Base-by-base conservation (phyloP, 768 basidiomycete genomes). In the Leucosporidium scottii region DNA sequence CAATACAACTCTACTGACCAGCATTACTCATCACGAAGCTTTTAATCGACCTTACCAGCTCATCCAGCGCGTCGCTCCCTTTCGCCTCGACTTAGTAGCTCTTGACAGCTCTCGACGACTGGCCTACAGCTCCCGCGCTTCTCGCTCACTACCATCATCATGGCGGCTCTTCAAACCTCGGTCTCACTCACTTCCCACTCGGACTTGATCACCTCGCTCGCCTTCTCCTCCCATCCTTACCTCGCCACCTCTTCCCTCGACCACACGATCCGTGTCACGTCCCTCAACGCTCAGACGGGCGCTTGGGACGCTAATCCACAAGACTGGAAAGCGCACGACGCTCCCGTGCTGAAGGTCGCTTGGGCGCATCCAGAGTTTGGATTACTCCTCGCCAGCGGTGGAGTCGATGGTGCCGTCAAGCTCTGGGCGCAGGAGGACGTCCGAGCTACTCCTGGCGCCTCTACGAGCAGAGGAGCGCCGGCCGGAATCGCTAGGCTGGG, bases 361-460 rank as follows among this genome's bases (percentile, higher is more conserved):
- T 98, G 92, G 90, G 91, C 91, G 1, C 92, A 93, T 76, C 92
- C 94, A 7, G 87, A 93, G 78, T 93, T 92, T 67, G 93, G 92
- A 6, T 84, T 86, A 2, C 84, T 96, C 61, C 81, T 98, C 64
- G 91, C 91, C 0, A 90, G 89, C 5, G 85, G 86, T 7, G 91
- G 89, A 2, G 92, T 93, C 74, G 94, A 97, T 79, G 84, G 93
- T 30, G 89, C 89, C 0, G 89, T 93, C 64, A 90, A 93, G 78
- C 84, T 99, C 21, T 97, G 92, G 92, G 90, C 93, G 76, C 89
- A 78, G 80, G 76, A 78, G 49, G 62, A 65, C 21, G 61, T 55
- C 15, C 54, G 59, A 6, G 13, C 57, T 27, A 57, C 20, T 58
- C 65, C 28, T 44, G 48, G 18, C 48, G n/a, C n/a, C 21, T 48